Base-by-base conservation (phyloP, 257 asterid genomes). In the Solanum appendiculatum region DNA sequence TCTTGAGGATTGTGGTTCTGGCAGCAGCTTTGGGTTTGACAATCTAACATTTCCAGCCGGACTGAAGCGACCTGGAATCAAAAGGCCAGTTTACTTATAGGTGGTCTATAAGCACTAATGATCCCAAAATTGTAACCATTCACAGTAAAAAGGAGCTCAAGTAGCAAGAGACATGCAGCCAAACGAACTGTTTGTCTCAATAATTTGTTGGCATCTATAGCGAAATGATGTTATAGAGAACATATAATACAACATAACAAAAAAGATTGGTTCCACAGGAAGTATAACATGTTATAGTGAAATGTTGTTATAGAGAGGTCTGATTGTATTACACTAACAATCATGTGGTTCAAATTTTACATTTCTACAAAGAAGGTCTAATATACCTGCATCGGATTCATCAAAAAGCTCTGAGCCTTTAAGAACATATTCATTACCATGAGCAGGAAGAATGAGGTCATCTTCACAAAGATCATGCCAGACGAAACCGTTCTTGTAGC, bases 401-500 rank as follows among this genome's bases (percentile, higher is more conserved):
- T 95, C 94, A 87, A 97, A 93, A 87, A 96, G 95, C 91, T 97
- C 99, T 0, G 99, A 97, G 72, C 99, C 99, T 92, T 96, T 96
- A 58, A 97, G 98, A 86, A 97, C 97, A 88, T 97, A 97, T 89
- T 96, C 99, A 86, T 91, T 92, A 48, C 95, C 96, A 60, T 95
- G 98, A 87, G 98, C 96, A 18, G 99, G 99, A 87, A 95, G 94
- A 86, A 97, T 94, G 60, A 96, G 86, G 91, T 97, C 99, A 56
- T 97, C 97, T 10, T 92, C 96, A 80, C 93, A 92, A 25, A 97
- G 97, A 94, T 97, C 99, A 87, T 94, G 98, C 99, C 99, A 97
- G 25, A 97, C 99, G 88, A 90, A 97, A 6, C 99, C 99, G 69
- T 91, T 93, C 92, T 96, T 97, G 74, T 97, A 95, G 92, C 97